Conservation (phyloP, 805 yeast genomes). For the Candida berthetii region DNA sequence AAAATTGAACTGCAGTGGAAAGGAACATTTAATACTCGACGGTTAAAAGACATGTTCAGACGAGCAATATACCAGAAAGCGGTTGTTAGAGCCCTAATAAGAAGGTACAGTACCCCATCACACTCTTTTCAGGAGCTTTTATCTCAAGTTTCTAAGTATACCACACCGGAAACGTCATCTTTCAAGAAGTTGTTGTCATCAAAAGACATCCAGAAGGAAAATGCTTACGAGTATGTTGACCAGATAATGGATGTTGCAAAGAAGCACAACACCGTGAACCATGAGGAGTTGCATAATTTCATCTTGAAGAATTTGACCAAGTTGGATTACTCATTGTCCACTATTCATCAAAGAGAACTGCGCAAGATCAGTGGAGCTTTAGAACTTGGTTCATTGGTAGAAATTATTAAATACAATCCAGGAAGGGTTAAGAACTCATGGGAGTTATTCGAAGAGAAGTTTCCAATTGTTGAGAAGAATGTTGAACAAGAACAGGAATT, state of each 20-base stretch:
- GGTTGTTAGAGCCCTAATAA: too few species aligned
- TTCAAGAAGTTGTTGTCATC: too few species aligned
- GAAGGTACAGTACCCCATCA: too few species aligned
- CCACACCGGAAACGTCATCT: neutral
- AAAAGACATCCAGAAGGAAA: neutral
- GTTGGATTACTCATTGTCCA: constrained; percentile 21
- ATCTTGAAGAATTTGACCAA: constrained; percentile 21
- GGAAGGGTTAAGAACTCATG: constrained; percentile 40
- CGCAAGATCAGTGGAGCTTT: constrained; percentile 12
- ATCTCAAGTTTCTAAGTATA: neutral
- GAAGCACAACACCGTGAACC: neutral
- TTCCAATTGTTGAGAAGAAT: neutral
- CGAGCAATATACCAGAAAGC: too few species aligned
- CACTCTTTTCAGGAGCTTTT: too few species aligned
- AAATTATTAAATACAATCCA: constrained; percentile 35
- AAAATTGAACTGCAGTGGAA: too few species aligned
- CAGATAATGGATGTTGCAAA: neutral
- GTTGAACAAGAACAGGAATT: constrained; percentile 12
- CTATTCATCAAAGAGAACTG: constrained; percentile 17
- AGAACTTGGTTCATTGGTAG: constrained; percentile 13
- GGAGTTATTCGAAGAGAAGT: constrained; percentile 30
- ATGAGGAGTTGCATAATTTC: constrained; percentile 16
- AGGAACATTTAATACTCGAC: too few species aligned
- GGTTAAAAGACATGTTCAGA: too few species aligned
- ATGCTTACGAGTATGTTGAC: neutral